Percentiles rank a stretch among this genome's conserved stretches.
phyloP scores from a whole-genome alignment of 106 monocot genomes.

The Phalaenopsis aphrodite region DNA sequence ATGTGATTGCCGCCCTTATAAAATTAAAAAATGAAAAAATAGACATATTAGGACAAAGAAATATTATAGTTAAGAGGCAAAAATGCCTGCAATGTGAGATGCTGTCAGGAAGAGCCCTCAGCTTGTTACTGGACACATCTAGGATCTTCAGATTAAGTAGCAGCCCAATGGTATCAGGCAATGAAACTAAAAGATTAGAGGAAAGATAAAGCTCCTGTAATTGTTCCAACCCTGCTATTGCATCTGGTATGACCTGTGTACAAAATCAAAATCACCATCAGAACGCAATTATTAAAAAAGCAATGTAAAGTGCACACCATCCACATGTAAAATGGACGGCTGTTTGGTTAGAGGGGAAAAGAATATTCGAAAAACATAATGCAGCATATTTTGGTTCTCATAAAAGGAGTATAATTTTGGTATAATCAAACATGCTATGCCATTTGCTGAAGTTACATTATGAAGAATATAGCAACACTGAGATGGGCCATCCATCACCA shows the following conservation, averaged over 20 bases:
- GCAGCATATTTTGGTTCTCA: neutral
- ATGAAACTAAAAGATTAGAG: constrained; percentile 50
- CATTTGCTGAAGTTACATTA: neutral
- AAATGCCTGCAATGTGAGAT: constrained; percentile 78
- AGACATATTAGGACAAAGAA: neutral
- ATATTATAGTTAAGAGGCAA: neutral
- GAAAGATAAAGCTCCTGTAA: constrained; percentile 68
- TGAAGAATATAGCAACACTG: neutral
- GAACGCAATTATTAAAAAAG: neutral
- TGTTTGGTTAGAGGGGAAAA: neutral
- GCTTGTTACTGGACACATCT: constrained; percentile 81
- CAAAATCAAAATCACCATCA: no score
- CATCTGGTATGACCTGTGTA: constrained; percentile 69
- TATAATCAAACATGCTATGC: neutral
- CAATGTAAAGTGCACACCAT: neutral
- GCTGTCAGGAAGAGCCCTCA: constrained; percentile 80
- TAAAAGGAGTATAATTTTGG: neutral
- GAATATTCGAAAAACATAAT: neutral
- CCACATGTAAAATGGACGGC: neutral
- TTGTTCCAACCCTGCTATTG: constrained; percentile 64
- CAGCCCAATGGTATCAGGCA: constrained; percentile 90
- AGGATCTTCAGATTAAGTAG: constrained; percentile 76
- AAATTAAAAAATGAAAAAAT: neutral
- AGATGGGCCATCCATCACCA: no score
- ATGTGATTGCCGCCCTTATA: neutral